These are phyloP conservation scores for Tulasnella sp. DNA, from an alignment of 768 basidiomycete genomes.

Conservation along the genomic window DNA sequence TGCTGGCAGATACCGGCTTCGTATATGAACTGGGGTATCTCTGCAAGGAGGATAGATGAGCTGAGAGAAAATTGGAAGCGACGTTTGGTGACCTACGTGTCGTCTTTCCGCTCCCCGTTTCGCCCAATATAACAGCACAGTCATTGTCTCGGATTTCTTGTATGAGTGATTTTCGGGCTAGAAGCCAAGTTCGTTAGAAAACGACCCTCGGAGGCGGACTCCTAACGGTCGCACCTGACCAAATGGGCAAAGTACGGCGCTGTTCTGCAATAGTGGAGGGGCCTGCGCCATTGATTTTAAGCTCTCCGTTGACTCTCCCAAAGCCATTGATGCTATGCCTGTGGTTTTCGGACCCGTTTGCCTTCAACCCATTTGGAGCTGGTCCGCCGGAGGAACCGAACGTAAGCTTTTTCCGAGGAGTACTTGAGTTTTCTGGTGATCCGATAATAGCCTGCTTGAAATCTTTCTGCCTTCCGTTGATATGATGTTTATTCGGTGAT, in stretches of 20 bases:
- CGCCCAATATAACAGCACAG: conserved; percentile 83
- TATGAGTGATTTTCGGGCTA: conserved; percentile 69
- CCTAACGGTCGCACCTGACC: conserved; percentile 48
- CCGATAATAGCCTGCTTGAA: background rate
- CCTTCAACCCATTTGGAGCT: background rate
- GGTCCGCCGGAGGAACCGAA: background rate
- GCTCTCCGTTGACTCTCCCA: background rate
- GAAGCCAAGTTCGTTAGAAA: background rate
- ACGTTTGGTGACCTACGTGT: conserved; percentile 61
- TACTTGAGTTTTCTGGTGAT: conserved; percentile 1
- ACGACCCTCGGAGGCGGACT: background rate
- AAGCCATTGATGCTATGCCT: background rate
- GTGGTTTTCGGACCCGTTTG: background rate
- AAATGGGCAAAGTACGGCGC: conserved; percentile 53
- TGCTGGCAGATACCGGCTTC: conserved; percentile 64
- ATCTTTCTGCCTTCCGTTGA: background rate
- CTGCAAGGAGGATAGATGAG: conserved; percentile 36
- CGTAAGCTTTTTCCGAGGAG: background rate
- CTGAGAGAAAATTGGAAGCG: background rate
- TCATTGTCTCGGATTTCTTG: conserved; percentile 68
- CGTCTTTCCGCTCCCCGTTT: conserved; percentile 97
- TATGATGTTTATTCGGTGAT: background rate
- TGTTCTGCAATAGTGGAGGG: conserved; percentile 4
- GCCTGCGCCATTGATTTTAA: background rate
- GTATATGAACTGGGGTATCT: conserved; percentile 92